Evolutionary conservation across 2,329 filamentous ascomycete genomes (phyloP).

Genomic region (Lasiodiplodia hormozganensis): DNA sequence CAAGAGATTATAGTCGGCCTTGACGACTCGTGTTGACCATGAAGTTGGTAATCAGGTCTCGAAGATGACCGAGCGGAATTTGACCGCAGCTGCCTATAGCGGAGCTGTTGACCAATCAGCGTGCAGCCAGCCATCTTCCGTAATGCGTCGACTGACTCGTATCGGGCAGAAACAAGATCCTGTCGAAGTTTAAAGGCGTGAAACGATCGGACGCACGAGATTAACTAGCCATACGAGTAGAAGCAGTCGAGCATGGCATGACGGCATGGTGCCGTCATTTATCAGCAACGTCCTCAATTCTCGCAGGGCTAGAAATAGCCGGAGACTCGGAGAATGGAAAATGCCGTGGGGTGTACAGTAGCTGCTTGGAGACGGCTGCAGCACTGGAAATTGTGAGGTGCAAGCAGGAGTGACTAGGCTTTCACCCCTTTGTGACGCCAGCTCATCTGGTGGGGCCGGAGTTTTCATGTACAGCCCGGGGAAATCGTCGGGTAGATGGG

Average conservation of each 20-base stretch:
- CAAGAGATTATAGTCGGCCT: background rate
- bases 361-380: background rate
- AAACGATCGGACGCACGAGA: background rate
- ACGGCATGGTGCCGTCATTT: background rate
- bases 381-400: background rate
- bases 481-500: background rate
- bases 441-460: background rate
- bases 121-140: background rate
- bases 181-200: background rate
- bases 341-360: background rate
- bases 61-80: background rate
- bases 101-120: background rate
- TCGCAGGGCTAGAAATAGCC: background rate
- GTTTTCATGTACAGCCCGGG: background rate
- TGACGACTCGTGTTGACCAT: background rate
- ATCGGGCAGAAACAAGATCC: background rate
- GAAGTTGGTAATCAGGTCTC: background rate
- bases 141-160: background rate
- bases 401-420: background rate
- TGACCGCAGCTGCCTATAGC: constrained; percentile 1
- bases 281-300: background rate
- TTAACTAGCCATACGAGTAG: background rate
- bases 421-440: background rate
- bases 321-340: background rate
- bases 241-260: background rate